Conservation (phyloP, 2,329 filamentous ascomycete genomes). For the Microsporum audouinii region DNA sequence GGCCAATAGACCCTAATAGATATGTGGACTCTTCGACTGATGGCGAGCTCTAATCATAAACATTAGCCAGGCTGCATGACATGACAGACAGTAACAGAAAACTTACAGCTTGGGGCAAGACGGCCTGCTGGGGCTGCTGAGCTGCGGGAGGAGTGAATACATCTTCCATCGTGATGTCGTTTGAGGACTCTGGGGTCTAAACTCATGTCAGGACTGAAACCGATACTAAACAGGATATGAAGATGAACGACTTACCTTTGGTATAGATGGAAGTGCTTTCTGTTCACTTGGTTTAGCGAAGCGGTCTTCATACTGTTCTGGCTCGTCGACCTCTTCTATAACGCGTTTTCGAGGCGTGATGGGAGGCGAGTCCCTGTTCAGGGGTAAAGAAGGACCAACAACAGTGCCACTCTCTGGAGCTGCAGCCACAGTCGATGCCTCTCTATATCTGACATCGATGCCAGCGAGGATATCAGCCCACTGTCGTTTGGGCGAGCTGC, state of each 20-base stretch:
- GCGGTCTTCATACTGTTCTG: background rate
- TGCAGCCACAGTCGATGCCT: background rate
- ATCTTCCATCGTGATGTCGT: background rate
- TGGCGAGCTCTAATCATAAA: background rate
- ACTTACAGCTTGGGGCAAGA: background rate
- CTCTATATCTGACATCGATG: background rate
- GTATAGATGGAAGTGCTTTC: background rate
- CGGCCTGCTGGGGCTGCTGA: no score
- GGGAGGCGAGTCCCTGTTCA: background rate
- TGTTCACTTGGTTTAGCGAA: background rate
- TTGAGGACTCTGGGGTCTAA: background rate
- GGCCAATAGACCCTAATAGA: background rate
- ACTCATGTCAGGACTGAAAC: background rate
- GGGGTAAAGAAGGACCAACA: background rate
- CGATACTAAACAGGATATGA: background rate
- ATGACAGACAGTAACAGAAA: background rate
- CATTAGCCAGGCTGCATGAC: background rate
- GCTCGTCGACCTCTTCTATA: conserved; percentile 6
- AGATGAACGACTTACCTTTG: background rate
- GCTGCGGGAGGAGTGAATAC: background rate
- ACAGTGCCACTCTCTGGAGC: background rate
- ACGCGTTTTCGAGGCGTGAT: conserved; percentile 8
- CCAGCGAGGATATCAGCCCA: background rate
- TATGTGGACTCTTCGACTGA: background rate
- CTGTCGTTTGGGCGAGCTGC: background rate